These are phyloP conservation scores for Trametes maxima DNA, from an alignment of 768 basidiomycete genomes.

Conservation along the genomic window DNA sequence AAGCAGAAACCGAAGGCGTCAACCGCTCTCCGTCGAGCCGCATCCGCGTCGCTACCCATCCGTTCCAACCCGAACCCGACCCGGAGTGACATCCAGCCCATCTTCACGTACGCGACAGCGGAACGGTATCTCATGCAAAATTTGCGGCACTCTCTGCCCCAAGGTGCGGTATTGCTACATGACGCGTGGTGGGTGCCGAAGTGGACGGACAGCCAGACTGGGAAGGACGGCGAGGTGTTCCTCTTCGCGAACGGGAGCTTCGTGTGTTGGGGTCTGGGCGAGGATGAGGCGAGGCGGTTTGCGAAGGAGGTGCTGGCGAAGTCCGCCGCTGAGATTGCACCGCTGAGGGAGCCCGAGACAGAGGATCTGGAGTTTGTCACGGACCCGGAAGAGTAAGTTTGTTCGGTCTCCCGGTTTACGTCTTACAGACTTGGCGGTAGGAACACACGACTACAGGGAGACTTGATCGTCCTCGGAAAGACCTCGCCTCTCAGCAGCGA, in stretches of 20 bases:
- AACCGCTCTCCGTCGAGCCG: slow-evolving; percentile 79
- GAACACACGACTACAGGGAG: slow-evolving; percentile 85
- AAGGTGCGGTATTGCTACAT: slow-evolving; percentile 60
- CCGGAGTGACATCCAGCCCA: slow-evolving; percentile 73
- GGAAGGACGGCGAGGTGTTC: slow-evolving; percentile 78
- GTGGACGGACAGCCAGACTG: slow-evolving; percentile 52
- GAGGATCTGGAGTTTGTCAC: slow-evolving; percentile 93
- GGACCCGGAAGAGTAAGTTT: slow-evolving; percentile 83
- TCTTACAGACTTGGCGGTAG: slow-evolving; percentile 42
- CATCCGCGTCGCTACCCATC: slow-evolving; percentile 83
- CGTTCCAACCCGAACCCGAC: slow-evolving; percentile 87
- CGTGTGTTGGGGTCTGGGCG: slow-evolving; percentile 87
- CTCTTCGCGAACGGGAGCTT: slow-evolving; percentile 87
- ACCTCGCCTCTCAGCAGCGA: slow-evolving; percentile 59
- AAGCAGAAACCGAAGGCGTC: slow-evolving; percentile 75
- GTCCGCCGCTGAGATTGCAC: slow-evolving; percentile 61
- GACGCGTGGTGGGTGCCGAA: slow-evolving; percentile 81
- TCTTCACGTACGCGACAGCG: slow-evolving; percentile 85
- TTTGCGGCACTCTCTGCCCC: slow-evolving; percentile 56
- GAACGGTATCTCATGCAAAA: slow-evolving; percentile 76
- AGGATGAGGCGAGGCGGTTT: slow-evolving; percentile 73
- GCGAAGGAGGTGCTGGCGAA: slow-evolving; percentile 59
- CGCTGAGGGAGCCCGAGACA: slow-evolving; percentile 71
- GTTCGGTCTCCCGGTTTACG: slow-evolving; percentile 4
- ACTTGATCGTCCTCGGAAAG: slow-evolving; percentile 86